Evolutionary conservation across 148 eudicot species (phyloP), one percentile per base, ranked within the genome.

Genomic region (Spergularia bocconei): DNA sequence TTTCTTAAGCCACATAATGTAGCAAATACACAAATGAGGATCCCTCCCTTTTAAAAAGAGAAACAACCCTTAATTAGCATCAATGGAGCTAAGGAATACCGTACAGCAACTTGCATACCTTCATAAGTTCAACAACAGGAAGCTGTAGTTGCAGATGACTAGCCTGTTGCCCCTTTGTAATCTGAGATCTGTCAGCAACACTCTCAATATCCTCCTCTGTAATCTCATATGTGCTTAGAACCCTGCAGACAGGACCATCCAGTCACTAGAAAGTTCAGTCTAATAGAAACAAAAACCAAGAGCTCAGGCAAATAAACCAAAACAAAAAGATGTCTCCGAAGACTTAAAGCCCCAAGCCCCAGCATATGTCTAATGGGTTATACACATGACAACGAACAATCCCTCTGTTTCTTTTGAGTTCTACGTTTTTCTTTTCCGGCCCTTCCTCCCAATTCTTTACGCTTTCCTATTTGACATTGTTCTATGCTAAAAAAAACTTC

Each of bases 111-210:
- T 54, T 13, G 59, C 88, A 81, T 83, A 96, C 99, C 85, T 88
- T 92, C 85, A 96, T 82, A 70, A 96, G 84, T 86, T 92, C 99
- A 70, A 89, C 85, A 68, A 86, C 86, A 74, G 99, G 99, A 74
- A 92, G 90, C 82, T 92, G 97, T 86, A 85, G 84, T 80, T 91
- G 93, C 67, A 88, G 82, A 62, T 87, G 88, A 79, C 90, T 81
- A 85, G 97, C 85, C 85, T 90, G 93, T 58, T 82, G 82, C 70
- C 51, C 72, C 52, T 84, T 67, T 61, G 90, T 80, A 50, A 80
- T 79, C 74, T 88, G 95, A 66, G 93, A 80, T 54, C 83, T 86
- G 71, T 89, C 90, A 63, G 39, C 82, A 74, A 79, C 85, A 80
- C 72, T 79, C 71, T 89, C 97, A 80, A 84, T 68, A 80, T 96